Evolutionary conservation across 805 yeast genomes (phyloP).

Genomic region (Metschnikowia matae): DNA sequence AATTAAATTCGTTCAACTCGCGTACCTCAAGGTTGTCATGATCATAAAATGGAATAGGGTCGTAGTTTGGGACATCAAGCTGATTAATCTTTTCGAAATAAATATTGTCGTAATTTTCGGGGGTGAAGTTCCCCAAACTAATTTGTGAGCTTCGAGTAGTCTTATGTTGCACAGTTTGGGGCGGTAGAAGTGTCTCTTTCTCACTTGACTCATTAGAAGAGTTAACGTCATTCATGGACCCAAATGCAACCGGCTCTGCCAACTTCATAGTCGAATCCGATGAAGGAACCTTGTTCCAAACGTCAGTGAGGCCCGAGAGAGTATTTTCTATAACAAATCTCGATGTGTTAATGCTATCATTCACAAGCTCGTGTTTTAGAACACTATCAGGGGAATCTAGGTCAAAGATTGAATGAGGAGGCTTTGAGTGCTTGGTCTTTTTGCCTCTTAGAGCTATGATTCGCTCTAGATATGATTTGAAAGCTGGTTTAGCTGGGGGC

Average conservation of each 20-base stretch:
- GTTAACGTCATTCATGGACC: constrained; percentile 6
- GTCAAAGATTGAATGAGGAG: constrained; percentile 7
- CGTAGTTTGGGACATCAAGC: constrained; percentile 15
- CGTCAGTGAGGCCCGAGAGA: constrained; percentile 15
- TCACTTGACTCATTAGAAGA: constrained; percentile 14
- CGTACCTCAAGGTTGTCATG: constrained; percentile 1
- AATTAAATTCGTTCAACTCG: not conserved
- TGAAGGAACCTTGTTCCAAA: not conserved
- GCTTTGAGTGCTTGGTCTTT: not conserved
- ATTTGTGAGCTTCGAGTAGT: constrained; percentile 9
- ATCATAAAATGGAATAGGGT: constrained; percentile 10
- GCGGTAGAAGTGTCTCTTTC: constrained; percentile 6
- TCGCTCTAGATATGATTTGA: constrained; percentile 30
- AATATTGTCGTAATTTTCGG: constrained; percentile 5
- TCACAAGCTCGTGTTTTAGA: not conserved
- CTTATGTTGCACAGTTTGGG: not conserved
- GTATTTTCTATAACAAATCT: constrained; percentile 16
- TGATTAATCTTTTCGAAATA: constrained; percentile 12
- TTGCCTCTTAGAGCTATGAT: constrained; percentile 22
- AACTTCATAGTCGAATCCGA: constrained; percentile 1
- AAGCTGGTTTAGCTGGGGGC: constrained; percentile 9
- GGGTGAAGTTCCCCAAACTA: constrained; percentile 5
- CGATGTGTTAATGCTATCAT: constrained; percentile 12
- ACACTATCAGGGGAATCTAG: constrained; percentile 7
- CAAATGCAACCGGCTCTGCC: constrained; percentile 19